These are phyloP conservation scores for Ogataea ramenticola DNA, from an alignment of 805 yeast genomes.

Conservation along the genomic window DNA sequence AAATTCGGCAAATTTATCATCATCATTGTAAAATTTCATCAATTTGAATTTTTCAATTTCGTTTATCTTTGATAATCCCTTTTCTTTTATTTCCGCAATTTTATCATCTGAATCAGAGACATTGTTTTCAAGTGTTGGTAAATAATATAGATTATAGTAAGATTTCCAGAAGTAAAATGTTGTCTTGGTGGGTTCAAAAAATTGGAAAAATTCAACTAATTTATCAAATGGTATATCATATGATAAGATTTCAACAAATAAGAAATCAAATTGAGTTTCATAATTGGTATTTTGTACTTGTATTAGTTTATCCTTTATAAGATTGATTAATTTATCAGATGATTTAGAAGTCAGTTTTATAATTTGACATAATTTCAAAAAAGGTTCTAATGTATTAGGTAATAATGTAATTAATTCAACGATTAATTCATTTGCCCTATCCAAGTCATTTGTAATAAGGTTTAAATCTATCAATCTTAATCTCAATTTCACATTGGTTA, in stretches of 20 bases:
- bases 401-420: slow-evolving; percentile 16
- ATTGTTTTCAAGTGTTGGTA: not conserved
- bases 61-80: not conserved
- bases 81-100: not conserved
- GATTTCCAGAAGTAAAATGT: slow-evolving; percentile 19
- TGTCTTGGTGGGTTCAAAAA: slow-evolving; percentile 8
- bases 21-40: not conserved
- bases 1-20: not conserved
- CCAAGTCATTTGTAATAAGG: slow-evolving; percentile 27
- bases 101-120: not conserved
- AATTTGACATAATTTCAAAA: slow-evolving; percentile 35
- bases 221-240: slow-evolving; percentile 16
- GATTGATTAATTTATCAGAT: slow-evolving; percentile 13
- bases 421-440: slow-evolving; percentile 30
- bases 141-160: slow-evolving; percentile 10
- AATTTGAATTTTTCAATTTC: not conserved
- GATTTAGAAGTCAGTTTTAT: slow-evolving; percentile 26
- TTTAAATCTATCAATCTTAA: slow-evolving; percentile 38
- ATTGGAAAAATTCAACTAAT: slow-evolving; percentile 19
- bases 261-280: slow-evolving; percentile 27
- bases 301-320: slow-evolving; percentile 22
- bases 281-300: slow-evolving; percentile 15
- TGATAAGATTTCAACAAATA: slow-evolving; percentile 27
- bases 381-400: slow-evolving; percentile 30
- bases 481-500: slow-evolving; percentile 25